A percentile compares a stretch with the other conserved stretches of the same genome.
These are phyloP conservation scores for Aurifilum marmelostoma DNA, from an alignment of 2,329 filamentous ascomycete species.

Conservation along the genomic window DNA sequence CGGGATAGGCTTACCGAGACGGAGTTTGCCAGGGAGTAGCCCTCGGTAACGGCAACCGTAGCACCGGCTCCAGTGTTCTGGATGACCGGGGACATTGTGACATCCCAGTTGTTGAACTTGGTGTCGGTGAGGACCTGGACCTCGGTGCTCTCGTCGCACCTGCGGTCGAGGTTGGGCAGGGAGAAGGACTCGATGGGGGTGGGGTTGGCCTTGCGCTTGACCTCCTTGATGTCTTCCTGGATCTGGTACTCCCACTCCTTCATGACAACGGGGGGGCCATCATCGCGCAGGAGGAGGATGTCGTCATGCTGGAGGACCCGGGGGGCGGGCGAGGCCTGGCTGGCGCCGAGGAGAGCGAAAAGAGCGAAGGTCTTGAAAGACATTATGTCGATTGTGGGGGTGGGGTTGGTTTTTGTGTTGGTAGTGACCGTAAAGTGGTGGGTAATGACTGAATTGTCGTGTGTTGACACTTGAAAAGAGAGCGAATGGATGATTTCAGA, in stretches of 20 bases:
- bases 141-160: conserved; percentile 33
- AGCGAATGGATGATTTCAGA: neutral
- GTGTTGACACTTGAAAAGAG: neutral
- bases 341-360: conserved; percentile 19
- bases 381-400: neutral
- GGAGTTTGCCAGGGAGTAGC: conserved; percentile 41
- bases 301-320: conserved; percentile 31
- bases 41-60: conserved; percentile 38
- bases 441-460: neutral
- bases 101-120: conserved; percentile 45
- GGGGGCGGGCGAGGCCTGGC: conserved; percentile 18
- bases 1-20: conserved; percentile 34
- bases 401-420: neutral
- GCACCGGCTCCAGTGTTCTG: conserved; percentile 36
- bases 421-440: neutral
- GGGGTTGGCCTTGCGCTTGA: conserved; percentile 18
- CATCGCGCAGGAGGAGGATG: conserved; percentile 34
- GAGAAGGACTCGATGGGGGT: neutral
- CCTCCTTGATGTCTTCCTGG: conserved; percentile 27
- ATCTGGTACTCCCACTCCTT: conserved; percentile 34
- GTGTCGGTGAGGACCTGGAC: conserved; percentile 33
- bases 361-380: conserved; percentile 12
- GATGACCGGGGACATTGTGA: conserved; percentile 42
- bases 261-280: conserved; percentile 34
- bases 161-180: conserved; percentile 12